Evolutionary conservation across 225 moss, liverwort and hornwort genomes (phyloP), one percentile per base, ranked within the genome.

Genomic region (Neckera pumila): DNA sequence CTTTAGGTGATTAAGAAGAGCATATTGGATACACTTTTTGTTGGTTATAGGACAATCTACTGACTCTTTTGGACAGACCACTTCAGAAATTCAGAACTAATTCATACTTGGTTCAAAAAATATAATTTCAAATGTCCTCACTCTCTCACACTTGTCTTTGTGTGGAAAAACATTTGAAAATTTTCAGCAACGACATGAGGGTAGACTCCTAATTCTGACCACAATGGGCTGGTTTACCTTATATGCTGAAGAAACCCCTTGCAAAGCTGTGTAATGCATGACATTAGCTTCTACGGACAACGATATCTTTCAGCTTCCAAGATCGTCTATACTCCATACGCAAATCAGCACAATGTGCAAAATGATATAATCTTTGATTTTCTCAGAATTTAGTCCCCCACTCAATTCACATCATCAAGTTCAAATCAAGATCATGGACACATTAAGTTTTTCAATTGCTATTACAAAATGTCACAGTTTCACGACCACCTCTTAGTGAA

Each of bases 211-310:
- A n/a, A n/a, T n/a, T n/a, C n/a, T n/a, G n/a, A n/a, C n/a, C n/a
- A n/a, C n/a, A n/a, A n/a, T n/a, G n/a, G 12, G 49, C 49, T 49
- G 7, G 4, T 0, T 49, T 33, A 18, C 7, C 18, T 19, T 7
- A 31, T 31, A 31, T 47, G 74, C 47, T 47, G 20, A 49, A 33
- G 75, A 33, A 20, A 20, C 12, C 51, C 33, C 49, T 33, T 3
- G 20, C 49, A 51, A 33, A 49, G 33, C 43, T 43, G 45, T 11
- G 45, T 17, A 28, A 45, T 28, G 45, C 45, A 26, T 43, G 6
- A 28, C 27, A 26, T 27, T 27, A 43, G 43, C 31, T 49, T 79
- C 79, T 57, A 17, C n/a, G 7, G 6, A 11, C 58, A 18, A 36
- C 28, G 58, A 8, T 3, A 40, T 40, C 14, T 38, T 58, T 79